These are phyloP conservation scores for Rehmannia glutinosa DNA, from an alignment of 257 asterid genomes.

Conservation along the genomic window DNA sequence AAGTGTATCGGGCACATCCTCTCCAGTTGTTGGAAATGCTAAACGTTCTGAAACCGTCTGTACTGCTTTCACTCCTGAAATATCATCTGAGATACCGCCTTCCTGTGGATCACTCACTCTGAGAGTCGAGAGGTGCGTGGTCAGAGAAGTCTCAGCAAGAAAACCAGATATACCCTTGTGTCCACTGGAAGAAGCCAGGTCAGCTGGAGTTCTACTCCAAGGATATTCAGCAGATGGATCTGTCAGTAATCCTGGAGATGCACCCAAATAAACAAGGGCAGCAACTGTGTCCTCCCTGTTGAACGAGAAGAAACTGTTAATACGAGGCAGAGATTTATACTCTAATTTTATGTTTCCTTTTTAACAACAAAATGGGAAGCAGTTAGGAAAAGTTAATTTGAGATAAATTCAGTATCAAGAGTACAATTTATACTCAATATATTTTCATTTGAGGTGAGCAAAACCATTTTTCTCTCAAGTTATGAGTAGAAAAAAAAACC, in stretches of 20 bases:
- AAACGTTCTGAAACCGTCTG: conserved; percentile 54
- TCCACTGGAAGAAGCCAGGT: conserved; percentile 72
- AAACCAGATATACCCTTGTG: conserved; percentile 88
- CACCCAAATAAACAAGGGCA: conserved; percentile 65
- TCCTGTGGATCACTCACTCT: conserved; percentile 33
- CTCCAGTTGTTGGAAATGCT: conserved; percentile 50
- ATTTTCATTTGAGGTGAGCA: neutral
- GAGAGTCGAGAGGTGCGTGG: conserved; percentile 51
- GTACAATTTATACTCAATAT: neutral
- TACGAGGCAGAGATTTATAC: neutral
- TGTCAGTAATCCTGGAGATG: conserved; percentile 60
- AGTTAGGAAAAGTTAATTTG: neutral
- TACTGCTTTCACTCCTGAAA: conserved; percentile 24
- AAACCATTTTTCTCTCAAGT: neutral
- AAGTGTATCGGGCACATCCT: conserved; percentile 55
- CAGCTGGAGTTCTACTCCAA: conserved; percentile 66
- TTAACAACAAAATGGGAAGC: neutral
- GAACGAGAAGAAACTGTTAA: conserved; percentile 12
- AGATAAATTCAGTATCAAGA: neutral
- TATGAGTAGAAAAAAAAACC: neutral
- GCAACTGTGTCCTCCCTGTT: conserved; percentile 77
- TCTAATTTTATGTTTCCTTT: neutral
- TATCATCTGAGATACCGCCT: conserved; percentile 18
- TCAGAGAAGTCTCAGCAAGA: conserved; percentile 68
- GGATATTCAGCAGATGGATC: conserved; percentile 67